Conservation (phyloP, 345 rosid species). For the Aquilaria malaccensis region DNA sequence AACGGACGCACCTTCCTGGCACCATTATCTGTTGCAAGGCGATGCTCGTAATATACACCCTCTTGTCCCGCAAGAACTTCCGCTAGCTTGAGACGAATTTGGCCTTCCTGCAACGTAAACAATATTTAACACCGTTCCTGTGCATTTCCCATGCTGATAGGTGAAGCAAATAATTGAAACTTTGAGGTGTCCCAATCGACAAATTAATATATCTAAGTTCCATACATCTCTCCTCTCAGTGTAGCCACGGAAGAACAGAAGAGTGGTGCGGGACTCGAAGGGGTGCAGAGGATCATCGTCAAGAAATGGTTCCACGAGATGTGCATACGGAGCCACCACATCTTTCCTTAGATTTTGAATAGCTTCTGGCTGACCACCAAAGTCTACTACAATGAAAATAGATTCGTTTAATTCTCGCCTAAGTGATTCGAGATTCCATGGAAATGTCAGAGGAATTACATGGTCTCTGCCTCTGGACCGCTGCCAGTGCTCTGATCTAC, state of each 20-base stretch:
- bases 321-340: constrained; percentile 90
- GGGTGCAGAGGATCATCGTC: constrained; percentile 53
- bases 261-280: constrained; percentile 59
- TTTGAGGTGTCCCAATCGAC: too few species aligned
- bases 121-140: background rate
- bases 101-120: constrained; percentile 55
- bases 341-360: constrained; percentile 78
- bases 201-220: too few species aligned
- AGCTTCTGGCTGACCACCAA: constrained; percentile 65
- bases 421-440: constrained; percentile 90
- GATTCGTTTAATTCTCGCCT: constrained; percentile 80
- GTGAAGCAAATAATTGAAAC: too few species aligned
- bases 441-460: constrained; percentile 96
- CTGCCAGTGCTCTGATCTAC: constrained; percentile 73
- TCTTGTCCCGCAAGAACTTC: constrained; percentile 53
- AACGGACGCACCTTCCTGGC: constrained; percentile 51
- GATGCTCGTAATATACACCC: constrained; percentile 60
- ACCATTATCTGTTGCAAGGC: constrained; percentile 54
- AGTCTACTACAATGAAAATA: constrained; percentile 82
- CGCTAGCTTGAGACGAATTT: constrained; percentile 55
- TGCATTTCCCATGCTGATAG: too few species aligned
- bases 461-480: constrained; percentile 94
- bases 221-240: constrained; percentile 82
- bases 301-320: constrained; percentile 65
- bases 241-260: constrained; percentile 90